A percentile compares a stretch with the other conserved stretches of the same genome.
Conservation (phyloP, 192 early-diverging fungal species). For the Rhizophagus sp. region DNA sequence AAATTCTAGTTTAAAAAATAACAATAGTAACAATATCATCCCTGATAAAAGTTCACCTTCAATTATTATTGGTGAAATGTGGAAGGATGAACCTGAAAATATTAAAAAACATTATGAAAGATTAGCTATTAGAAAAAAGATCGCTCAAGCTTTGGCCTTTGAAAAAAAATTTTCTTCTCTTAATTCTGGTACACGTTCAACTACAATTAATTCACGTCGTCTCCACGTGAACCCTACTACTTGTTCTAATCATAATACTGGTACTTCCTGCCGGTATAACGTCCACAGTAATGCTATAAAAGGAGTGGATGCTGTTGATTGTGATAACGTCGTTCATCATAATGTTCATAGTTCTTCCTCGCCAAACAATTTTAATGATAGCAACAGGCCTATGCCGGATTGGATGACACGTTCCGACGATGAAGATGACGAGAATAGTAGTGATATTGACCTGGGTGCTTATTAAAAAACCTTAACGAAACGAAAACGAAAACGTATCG, state of each 20-base stretch:
- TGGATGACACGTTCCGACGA: not conserved
- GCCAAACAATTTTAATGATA: not conserved
- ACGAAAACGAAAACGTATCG: not conserved
- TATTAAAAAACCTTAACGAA: not conserved
- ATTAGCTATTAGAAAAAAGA: not conserved
- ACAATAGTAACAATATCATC: not conserved
- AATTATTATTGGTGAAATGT: not conserved
- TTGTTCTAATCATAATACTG: not conserved
- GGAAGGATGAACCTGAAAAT: not conserved
- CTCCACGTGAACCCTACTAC: not conserved
- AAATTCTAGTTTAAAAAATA: not conserved
- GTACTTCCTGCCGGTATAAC: not conserved
- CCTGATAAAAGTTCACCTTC: not conserved
- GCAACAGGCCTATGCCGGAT: not conserved
- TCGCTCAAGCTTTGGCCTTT: slow-evolving; percentile 7
- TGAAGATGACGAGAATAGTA: not conserved
- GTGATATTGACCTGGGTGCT: not conserved
- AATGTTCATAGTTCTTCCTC: not conserved
- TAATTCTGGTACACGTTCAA: not conserved
- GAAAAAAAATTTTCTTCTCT: not conserved
- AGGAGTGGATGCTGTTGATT: not conserved
- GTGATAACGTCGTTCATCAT: not conserved
- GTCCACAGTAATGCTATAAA: not conserved
- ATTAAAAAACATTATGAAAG: not conserved
- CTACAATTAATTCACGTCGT: not conserved